Evolutionary conservation across 352 stramenopile species (phyloP).

Genomic region (Achlya hypogyna): DNA sequence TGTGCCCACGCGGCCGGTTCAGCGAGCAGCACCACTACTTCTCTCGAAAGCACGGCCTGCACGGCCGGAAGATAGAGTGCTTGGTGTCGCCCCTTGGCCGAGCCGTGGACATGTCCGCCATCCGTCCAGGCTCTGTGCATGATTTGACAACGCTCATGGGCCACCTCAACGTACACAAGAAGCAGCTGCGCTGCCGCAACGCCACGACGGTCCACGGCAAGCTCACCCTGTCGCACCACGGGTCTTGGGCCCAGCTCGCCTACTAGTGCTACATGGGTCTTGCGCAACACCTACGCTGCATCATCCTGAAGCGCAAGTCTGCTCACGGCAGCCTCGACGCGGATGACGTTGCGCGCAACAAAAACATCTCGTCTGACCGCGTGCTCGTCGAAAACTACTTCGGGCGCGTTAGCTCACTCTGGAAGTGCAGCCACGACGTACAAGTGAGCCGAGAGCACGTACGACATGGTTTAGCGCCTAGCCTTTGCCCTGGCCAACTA

Average conservation of each 20-base stretch:
- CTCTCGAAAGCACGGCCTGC: slow-evolving; percentile 12
- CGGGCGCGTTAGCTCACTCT: neutral
- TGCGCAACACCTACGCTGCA: neutral
- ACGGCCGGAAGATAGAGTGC: slow-evolving; percentile 1
- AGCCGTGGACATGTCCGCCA: neutral
- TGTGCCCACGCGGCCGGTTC: neutral
- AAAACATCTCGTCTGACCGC: neutral
- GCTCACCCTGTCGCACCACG: neutral
- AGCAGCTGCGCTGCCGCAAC: too few relatives aligned
- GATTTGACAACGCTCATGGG: neutral
- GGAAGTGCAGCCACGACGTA: slow-evolving; percentile 8
- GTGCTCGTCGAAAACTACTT: slow-evolving; percentile 15
- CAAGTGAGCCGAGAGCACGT: neutral
- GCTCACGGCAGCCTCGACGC: neutral
- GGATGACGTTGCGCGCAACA: neutral
- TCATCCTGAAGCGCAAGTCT: neutral
- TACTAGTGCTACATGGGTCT: neutral
- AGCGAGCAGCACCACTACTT: slow-evolving; percentile 9
- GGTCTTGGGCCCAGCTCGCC: neutral
- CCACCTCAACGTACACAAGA: neutral
- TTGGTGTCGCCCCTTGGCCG: slow-evolving; percentile 2
- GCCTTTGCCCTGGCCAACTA: slow-evolving; percentile 1
- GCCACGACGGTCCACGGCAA: neutral
- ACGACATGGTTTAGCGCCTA: neutral
- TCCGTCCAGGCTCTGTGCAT: too few relatives aligned